These are phyloP conservation scores for Canavalia gladiata DNA, from an alignment of 306 rosid species.

Conservation along the genomic window DNA sequence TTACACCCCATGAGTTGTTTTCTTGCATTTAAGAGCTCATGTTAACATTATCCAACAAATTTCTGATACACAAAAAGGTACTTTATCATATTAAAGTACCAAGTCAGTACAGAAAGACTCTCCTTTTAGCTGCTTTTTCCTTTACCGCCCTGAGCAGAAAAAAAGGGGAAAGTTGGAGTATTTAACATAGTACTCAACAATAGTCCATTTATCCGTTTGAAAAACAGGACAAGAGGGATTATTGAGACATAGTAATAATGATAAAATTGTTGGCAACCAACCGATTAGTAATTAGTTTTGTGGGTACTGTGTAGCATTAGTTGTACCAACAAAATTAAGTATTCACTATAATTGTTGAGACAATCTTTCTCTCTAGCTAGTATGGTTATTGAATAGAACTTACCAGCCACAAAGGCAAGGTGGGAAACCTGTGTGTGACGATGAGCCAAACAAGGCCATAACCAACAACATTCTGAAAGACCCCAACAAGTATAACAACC, in stretches of 20 bases:
- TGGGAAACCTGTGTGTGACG: constrained; percentile 63
- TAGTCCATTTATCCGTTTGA: background rate
- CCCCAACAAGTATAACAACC: constrained; percentile 67
- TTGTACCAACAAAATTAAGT: too few relatives aligned
- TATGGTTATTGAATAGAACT: constrained; percentile 39
- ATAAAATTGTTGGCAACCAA: background rate
- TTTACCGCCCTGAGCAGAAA: too few relatives aligned
- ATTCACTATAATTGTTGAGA: too few relatives aligned
- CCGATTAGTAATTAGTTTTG: background rate
- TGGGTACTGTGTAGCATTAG: too few relatives aligned
- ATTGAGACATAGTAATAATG: background rate
- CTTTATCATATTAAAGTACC: background rate
- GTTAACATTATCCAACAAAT: too few relatives aligned
- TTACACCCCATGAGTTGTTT: too few relatives aligned
- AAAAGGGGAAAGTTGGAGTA: too few relatives aligned
- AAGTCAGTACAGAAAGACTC: background rate
- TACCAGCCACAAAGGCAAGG: constrained; percentile 77
- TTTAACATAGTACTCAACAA: too few relatives aligned
- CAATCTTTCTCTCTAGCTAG: too few relatives aligned
- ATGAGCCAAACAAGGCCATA: constrained; percentile 83
- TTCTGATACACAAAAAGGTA: background rate
- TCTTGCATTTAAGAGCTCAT: too few relatives aligned
- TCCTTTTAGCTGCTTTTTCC: too few relatives aligned
- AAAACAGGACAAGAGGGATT: background rate
- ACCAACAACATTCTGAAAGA: constrained; percentile 67